Evolutionary conservation across 306 rosid genomes (phyloP).

Genomic region (Vigna nakashimae): DNA sequence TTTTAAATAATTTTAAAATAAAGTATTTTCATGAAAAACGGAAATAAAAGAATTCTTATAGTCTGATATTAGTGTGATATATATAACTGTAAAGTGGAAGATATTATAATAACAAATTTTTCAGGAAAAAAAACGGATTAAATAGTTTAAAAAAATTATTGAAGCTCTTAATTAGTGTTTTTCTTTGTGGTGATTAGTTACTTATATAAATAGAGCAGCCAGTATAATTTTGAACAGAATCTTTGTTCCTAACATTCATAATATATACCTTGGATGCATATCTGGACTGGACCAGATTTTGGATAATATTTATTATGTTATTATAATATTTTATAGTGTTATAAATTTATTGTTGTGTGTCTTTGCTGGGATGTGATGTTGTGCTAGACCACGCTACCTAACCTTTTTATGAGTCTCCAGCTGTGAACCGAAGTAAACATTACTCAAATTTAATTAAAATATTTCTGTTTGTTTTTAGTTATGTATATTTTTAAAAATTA

Average conservation of each 20-base stretch:
- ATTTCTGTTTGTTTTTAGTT: neutral
- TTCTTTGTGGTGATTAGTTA: neutral
- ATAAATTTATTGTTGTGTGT: too few relatives aligned
- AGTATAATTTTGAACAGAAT: constrained; percentile 2
- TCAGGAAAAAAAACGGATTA: neutral
- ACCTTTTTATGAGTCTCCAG: neutral
- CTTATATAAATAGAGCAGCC: neutral
- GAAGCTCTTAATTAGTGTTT: neutral
- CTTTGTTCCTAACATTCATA: neutral
- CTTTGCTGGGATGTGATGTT: neutral
- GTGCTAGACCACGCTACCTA: neutral
- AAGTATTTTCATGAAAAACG: neutral
- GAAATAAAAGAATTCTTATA: neutral
- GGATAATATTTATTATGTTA: neutral
- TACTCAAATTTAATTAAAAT: neutral
- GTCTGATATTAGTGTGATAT: neutral
- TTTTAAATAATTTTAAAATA: neutral
- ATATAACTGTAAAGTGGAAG: neutral
- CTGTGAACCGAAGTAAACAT: neutral
- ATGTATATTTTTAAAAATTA: too few relatives aligned
- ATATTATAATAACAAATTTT: neutral
- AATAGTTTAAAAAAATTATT: neutral
- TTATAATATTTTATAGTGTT: neutral
- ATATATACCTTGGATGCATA: neutral
- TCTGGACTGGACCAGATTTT: neutral